Percentiles rank a stretch among this genome's conserved stretches.
phyloP scores from a whole-genome alignment of 2,329 filamentous ascomycete genomes.

The Lasiodiplodia gonubiensis region DNA sequence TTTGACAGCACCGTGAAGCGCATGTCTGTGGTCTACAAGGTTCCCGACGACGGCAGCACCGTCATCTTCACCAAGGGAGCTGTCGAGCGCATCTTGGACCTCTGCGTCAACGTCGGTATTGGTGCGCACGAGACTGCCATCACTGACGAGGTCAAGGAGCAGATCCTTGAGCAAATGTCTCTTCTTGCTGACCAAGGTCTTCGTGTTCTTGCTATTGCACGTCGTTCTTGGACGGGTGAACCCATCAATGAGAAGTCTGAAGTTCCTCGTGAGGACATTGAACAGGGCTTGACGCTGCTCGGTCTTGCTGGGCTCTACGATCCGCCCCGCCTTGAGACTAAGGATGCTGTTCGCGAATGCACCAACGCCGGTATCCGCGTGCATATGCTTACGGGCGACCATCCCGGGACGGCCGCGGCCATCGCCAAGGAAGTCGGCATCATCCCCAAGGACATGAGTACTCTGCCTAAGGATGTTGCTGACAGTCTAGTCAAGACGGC shows the following conservation, averaged over 20 bases:
- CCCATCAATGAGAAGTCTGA: conserved; percentile 38
- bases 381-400: conserved; percentile 58
- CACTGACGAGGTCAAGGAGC: conserved; percentile 49
- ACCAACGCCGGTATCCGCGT: conserved; percentile 55
- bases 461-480: conserved; percentile 25
- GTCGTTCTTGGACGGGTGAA: conserved; percentile 38
- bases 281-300: conserved; percentile 72
- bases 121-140: conserved; percentile 29
- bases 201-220: conserved; percentile 38
- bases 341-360: conserved; percentile 56
- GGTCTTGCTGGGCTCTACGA: conserved; percentile 89
- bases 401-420: conserved; percentile 52
- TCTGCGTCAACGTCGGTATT: conserved; percentile 43
- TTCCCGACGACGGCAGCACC: conserved; percentile 38
- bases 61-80: conserved; percentile 49
- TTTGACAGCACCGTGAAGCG: conserved; percentile 50
- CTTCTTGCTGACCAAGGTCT: conserved; percentile 32
- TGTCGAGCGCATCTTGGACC: conserved; percentile 37
- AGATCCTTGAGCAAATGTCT: conserved; percentile 67
- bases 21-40: conserved; percentile 48
- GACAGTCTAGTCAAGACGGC: conserved; percentile 31
- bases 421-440: conserved; percentile 56
- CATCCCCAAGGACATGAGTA: conserved; percentile 31
- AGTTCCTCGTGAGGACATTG: conserved; percentile 64
- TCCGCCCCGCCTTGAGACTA: conserved; percentile 81